Conservation (phyloP, 106 monocot species). For the Vanilla planifolia region DNA sequence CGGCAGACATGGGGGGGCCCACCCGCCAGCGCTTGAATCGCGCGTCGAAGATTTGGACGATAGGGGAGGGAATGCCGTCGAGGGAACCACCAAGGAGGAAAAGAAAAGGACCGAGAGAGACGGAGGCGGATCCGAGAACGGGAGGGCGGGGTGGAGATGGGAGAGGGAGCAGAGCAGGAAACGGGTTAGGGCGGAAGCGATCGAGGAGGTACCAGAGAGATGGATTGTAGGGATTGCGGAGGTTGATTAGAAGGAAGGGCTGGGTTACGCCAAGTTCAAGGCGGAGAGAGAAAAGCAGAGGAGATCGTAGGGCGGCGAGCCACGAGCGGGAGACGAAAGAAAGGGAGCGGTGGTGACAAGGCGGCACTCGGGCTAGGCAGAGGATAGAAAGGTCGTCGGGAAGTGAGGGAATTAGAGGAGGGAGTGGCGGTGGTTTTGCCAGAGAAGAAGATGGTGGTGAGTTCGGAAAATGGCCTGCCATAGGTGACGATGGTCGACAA, state of each 20-base stretch:
- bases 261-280: slow-evolving; percentile 11
- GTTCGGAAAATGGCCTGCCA: not conserved
- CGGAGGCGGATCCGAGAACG: slow-evolving; percentile 20
- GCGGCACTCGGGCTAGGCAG: slow-evolving; percentile 56
- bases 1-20: slow-evolving; percentile 50
- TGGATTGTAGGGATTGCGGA: slow-evolving; percentile 13
- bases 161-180: slow-evolving; percentile 20
- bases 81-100: slow-evolving; percentile 65
- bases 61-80: slow-evolving; percentile 21
- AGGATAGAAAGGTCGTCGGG: slow-evolving; percentile 67
- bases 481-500: too few species aligned
- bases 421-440: too few species aligned
- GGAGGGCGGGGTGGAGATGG: slow-evolving; percentile 21
- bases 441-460: slow-evolving; percentile 5
- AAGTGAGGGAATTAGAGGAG: slow-evolving; percentile 46
- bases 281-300: slow-evolving; percentile 29
- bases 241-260: slow-evolving; percentile 31
- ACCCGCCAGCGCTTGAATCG: slow-evolving; percentile 28
- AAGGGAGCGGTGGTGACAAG: slow-evolving; percentile 33
- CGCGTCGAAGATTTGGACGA: slow-evolving; percentile 53
- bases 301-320: slow-evolving; percentile 40
- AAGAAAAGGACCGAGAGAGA: slow-evolving; percentile 17
- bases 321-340: slow-evolving; percentile 57
- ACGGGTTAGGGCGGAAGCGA: slow-evolving; percentile 1
- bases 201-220: slow-evolving; percentile 38